Base-by-base conservation (phyloP, 106 monocot genomes). In the Dactylorhiza incarnata region DNA sequence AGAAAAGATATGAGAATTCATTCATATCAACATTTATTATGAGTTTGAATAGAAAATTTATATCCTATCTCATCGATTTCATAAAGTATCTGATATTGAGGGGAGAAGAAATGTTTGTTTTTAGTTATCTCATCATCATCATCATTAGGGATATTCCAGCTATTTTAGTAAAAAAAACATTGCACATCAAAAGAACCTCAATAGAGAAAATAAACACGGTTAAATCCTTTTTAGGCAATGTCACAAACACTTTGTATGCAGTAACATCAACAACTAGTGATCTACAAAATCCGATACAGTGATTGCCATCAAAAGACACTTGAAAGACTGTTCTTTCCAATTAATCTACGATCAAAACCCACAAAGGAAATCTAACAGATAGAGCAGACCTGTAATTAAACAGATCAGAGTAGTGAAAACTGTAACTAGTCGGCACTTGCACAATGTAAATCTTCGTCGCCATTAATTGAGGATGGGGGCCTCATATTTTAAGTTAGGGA, bases 361-460 rank as follows among this genome's bases (percentile, higher is more conserved):
- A 72, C 29, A 29, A 29, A 29, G 29, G 29, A 29, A 29, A 29
- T 29, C 29, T 29, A 29, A 29, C 29, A 29, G 2, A 29, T 29
- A 1, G 29, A 29, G 0, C 19, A 47, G 0, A 20, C 12, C 17
- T 0, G 22, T 48, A 22, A 49, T 10, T 15, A 49, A 72, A 72
- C 2, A 22, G 23, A 11, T 1, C n/a, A 49, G 48, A 72, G 22
- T 20, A 45, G 43, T 7, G 11, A 45, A 17, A n/a, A 69, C 1
- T 4, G 23, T 20, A 22, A 49, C 2, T 3, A 9, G 46, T 72
- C 72, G 20, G 22, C 43, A n/a, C 72, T 23, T 72, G 48, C 72
- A 72, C 49, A 43, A 72, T 49, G 72, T 72, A 72, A 72, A 72
- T 6, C 44, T 48, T 72, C 48, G 72, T 49, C 22, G 72, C 72